Evolutionary conservation across 2,329 filamentous ascomycete species (phyloP), one percentile per base, ranked within the genome.

Genomic region (Arthrobotrys iridis): DNA sequence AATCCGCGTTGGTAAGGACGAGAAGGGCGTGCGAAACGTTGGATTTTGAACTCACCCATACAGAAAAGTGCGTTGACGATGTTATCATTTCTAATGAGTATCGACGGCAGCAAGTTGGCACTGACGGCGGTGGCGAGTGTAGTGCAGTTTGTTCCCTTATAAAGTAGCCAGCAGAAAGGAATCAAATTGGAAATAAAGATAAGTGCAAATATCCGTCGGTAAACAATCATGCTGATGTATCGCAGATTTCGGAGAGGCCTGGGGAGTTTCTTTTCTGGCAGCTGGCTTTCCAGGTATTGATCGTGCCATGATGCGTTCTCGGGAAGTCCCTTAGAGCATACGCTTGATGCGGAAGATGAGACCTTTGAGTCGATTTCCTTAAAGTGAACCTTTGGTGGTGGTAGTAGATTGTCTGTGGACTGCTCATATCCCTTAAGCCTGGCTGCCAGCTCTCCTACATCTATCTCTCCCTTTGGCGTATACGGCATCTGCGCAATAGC

Each of bases 221-320:
- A 85, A 26, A 76, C 60, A 22, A 76, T 76, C 52, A 77, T 50
- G 26, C 60, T 52, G 45, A 76, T 82, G 85, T 50, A 85, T 85
- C 18, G 87, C 89, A 24, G 79, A 35, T 74, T 91, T 92, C 77
- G 89, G 89, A 70, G 85, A 85, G 79, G 85, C 86, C 72, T 87
- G 91, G 77, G 91, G 91, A 79, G 89, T 89, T 80, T 90, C 91
- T 55, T 88, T 95, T 77, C 95, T 92, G 84, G 90, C 93, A 82
- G 88, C 92, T 67, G 89, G 91, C 28, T 76, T 57, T 76, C 73
- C 18, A 76, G 60, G 50, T 72, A 72, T 40, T 59, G 60, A 22
- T 76, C 73, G n/a, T 73, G 48, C 73, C 73, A 76, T 57, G 73
- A 63, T 63, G 45, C n/a, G 37, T 50, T 40, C 18, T 76, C 64